Conservation (phyloP, 257 asterid genomes). For the Linaria vulgaris region DNA sequence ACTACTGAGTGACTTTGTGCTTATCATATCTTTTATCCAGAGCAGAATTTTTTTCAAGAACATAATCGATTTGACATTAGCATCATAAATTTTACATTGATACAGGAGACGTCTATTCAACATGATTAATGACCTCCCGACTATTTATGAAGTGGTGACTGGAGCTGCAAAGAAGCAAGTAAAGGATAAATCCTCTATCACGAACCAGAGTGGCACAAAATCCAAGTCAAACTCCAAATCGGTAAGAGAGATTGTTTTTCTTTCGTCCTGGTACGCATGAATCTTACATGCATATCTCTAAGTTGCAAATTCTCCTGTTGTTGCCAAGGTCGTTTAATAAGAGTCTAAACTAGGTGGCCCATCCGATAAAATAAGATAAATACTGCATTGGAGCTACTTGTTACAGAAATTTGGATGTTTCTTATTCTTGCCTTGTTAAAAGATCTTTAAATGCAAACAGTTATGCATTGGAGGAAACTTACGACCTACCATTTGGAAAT, state of each 20-base stretch:
- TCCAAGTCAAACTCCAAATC: constrained; percentile 58
- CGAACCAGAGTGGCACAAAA: constrained; percentile 58
- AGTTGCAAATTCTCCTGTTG: constrained; percentile 8
- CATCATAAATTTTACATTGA: constrained; percentile 27
- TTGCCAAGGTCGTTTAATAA: not conserved
- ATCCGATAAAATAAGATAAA: constrained; percentile 3
- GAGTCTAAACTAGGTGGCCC: constrained; percentile 15
- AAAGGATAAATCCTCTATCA: constrained; percentile 61
- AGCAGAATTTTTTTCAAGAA: too few relatives aligned
- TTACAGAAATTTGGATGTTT: not conserved
- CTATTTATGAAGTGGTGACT: constrained; percentile 76
- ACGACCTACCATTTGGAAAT: not conserved
- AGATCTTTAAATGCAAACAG: constrained; percentile 1
- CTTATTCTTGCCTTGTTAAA: not conserved
- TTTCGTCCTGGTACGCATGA: constrained; percentile 7
- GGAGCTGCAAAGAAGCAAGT: constrained; percentile 66
- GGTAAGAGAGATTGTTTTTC: constrained; percentile 30
- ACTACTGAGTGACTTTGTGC: not conserved
- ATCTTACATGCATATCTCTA: constrained; percentile 7
- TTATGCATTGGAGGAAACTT: not conserved
- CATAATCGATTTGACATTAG: too few relatives aligned
- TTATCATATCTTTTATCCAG: not conserved
- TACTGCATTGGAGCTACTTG: not conserved
- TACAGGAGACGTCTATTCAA: constrained; percentile 79
- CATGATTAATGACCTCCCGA: constrained; percentile 80